Percentiles rank a stretch among this genome's conserved stretches.
Conservation (phyloP, 1,284 basidiomycete genomes). For the Gomphus sp. region DNA sequence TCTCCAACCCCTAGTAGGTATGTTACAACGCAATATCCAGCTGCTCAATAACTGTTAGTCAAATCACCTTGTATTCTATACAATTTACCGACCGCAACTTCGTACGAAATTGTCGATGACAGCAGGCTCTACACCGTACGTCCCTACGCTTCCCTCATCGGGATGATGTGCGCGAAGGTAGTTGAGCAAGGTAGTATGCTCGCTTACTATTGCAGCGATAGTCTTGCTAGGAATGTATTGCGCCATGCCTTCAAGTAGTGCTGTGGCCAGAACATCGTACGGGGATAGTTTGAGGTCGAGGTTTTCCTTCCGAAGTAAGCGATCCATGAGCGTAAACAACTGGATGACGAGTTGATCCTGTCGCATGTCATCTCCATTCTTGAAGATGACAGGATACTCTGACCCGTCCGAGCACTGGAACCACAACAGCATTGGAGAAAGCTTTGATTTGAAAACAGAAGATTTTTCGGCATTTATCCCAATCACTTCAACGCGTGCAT, state of each 20-base stretch:
- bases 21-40: constrained; percentile 97
- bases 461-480: constrained; percentile 89
- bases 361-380: constrained; percentile 97
- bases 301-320: constrained; percentile 89
- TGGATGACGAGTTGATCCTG: constrained; percentile 98
- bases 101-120: constrained; percentile 96
- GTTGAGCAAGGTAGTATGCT: constrained; percentile 75
- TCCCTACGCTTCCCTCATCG: constrained; percentile 86
- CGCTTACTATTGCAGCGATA: constrained; percentile 87
- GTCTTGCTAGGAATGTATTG: constrained; percentile 96
- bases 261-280: constrained; percentile 92
- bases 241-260: constrained; percentile 88
- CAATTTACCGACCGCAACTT: constrained; percentile 77
- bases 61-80: background rate
- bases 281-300: constrained; percentile 89
- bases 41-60: constrained; percentile 31
- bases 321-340: constrained; percentile 96
- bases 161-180: constrained; percentile 83
- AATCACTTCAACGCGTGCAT: constrained; percentile 73
- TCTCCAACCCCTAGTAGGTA: constrained; percentile 97
- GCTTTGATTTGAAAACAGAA: constrained; percentile 95
- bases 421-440: constrained; percentile 86
- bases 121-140: constrained; percentile 83
- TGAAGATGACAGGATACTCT: constrained; percentile 94
- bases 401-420: constrained; percentile 72